Evolutionary conservation across 2,329 filamentous ascomycete species (phyloP).

Genomic region (Ophidiomyces ophidiicola): DNA sequence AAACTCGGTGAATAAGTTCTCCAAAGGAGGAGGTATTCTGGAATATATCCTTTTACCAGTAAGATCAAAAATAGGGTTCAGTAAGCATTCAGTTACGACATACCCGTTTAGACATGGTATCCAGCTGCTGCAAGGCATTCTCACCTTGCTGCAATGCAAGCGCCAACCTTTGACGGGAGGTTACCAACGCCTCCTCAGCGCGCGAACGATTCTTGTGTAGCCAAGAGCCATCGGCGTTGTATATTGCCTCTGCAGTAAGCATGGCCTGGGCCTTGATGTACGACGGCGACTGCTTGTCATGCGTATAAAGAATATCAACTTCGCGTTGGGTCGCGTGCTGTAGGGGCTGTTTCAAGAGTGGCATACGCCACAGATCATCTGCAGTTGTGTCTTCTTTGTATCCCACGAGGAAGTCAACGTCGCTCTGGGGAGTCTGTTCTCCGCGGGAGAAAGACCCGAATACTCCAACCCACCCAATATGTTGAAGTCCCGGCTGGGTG

Average conservation of each 20-base stretch:
- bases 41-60: background rate
- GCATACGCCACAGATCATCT: background rate
- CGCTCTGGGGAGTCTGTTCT: background rate
- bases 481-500: background rate
- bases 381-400: background rate
- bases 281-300: background rate
- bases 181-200: background rate
- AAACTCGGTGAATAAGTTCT: background rate
- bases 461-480: background rate
- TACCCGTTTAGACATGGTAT: background rate
- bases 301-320: constrained; percentile 3
- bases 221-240: background rate
- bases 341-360: background rate
- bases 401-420: constrained; percentile 3
- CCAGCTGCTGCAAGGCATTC: background rate
- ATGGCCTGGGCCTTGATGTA: background rate
- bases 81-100: background rate
- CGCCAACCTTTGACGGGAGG: background rate
- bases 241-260: background rate
- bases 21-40: background rate
- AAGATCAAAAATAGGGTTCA: background rate
- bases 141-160: background rate
- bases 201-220: background rate
- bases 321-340: background rate
- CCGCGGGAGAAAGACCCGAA: background rate